Percentiles rank a stretch among this genome's conserved stretches.
phyloP scores from a whole-genome alignment of 495 filamentous ascomycete species.

The Xylaria acuta region DNA sequence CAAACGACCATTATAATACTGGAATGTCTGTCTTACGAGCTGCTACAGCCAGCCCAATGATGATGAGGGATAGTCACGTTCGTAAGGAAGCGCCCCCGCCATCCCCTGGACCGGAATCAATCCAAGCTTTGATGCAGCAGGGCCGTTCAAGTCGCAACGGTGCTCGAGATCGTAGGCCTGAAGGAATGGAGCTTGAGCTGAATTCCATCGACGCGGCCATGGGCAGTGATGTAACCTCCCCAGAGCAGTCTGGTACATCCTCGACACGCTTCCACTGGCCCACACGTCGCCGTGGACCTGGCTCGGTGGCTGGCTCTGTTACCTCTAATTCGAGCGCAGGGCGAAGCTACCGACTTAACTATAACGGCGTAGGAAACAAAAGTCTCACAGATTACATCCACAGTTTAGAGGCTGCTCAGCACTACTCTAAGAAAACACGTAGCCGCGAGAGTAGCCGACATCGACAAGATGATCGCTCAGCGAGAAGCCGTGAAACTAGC shows the following conservation, averaged over 20 bases:
- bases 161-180: slow-evolving; percentile 80
- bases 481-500: slow-evolving; percentile 58
- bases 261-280: slow-evolving; percentile 55
- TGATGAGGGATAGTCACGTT: slow-evolving; percentile 46
- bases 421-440: slow-evolving; percentile 62
- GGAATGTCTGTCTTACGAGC: slow-evolving; percentile 45
- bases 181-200: slow-evolving; percentile 77
- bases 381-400: slow-evolving; percentile 87
- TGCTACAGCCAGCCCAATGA: slow-evolving; percentile 58
- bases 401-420: slow-evolving; percentile 78
- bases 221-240: slow-evolving; percentile 57
- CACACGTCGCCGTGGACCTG: slow-evolving; percentile 50
- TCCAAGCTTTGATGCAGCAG: slow-evolving; percentile 61
- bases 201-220: slow-evolving; percentile 62
- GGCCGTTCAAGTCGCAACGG: slow-evolving; percentile 65
- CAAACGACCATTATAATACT: slow-evolving; percentile 30
- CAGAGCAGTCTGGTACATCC: slow-evolving; percentile 55
- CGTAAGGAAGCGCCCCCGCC: slow-evolving; percentile 52
- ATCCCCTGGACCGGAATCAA: slow-evolving; percentile 55
- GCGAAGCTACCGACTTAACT: slow-evolving; percentile 41
- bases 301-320: slow-evolving; percentile 55
- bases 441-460: slow-evolving; percentile 65
- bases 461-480: slow-evolving; percentile 47
- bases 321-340: slow-evolving; percentile 49
- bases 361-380: slow-evolving; percentile 52